Conservation (phyloP, 2,329 filamentous ascomycete genomes). For the Chrysosphaeria jannelii region DNA sequence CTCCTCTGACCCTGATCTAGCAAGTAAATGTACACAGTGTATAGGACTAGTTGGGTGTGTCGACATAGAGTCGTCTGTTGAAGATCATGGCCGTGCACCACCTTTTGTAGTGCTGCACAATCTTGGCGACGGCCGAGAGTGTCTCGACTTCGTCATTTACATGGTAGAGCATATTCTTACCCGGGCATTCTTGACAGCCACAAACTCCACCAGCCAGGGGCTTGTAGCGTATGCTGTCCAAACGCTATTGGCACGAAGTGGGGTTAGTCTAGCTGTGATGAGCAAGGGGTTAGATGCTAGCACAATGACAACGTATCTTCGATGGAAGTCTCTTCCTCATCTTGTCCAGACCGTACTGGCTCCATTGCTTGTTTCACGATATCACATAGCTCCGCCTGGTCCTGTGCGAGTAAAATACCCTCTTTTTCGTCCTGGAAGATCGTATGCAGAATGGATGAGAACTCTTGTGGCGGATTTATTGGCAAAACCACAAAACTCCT, state of each 20-base stretch:
- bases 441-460: conserved; percentile 58
- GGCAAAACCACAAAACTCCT: conserved; percentile 41
- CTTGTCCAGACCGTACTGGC: conserved; percentile 52
- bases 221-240: conserved; percentile 91
- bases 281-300: too few relatives aligned
- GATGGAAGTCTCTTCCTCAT: conserved; percentile 52
- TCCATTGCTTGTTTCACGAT: conserved; percentile 66
- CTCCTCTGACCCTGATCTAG: conserved; percentile 32
- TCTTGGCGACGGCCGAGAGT: conserved; percentile 49
- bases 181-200: conserved; percentile 70
- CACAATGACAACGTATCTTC: too few relatives aligned
- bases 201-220: conserved; percentile 62
- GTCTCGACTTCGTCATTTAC: conserved; percentile 60
- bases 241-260: conserved; percentile 51
- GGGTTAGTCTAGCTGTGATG: conserved; percentile 27
- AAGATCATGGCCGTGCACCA: too few relatives aligned
- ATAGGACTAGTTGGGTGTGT: conserved; percentile 74
- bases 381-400: conserved; percentile 34
- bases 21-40: conserved; percentile 46
- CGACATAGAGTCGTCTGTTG: too few relatives aligned
- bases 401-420: conserved; percentile 36
- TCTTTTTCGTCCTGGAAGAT: conserved; percentile 36
- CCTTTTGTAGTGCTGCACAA: conserved; percentile 74
- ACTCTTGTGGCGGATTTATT: conserved; percentile 57
- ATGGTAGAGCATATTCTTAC: conserved; percentile 69